Base-by-base conservation (phyloP, 176 grass and related monocot genomes). In the Oryza longistaminata region DNA sequence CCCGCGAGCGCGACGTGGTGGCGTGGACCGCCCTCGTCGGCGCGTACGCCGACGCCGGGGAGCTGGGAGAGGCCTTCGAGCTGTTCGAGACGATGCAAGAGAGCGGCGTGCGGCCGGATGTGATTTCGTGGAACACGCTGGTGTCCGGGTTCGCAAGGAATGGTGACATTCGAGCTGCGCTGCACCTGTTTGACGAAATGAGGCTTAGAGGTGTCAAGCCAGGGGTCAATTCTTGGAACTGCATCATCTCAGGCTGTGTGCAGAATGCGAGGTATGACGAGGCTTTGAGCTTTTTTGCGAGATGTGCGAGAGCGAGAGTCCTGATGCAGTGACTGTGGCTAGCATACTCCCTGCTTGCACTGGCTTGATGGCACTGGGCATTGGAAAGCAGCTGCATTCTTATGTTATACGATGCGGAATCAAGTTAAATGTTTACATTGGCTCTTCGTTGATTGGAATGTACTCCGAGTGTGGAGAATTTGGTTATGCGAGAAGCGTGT, bases 291-390 rank as follows among this genome's bases (percentile, higher is more conserved):
- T 88, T 81, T 94, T 94, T 46, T 70, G 31, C n/a, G 83, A 78
- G 40, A 94, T 94, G 92, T 91, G 83, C 74, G 52, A 80, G 52
- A 82, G 58, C 19, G 72, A 87, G 76, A 91, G 45, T 67, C 92
- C 88, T 21, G 85, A 94, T 48, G 81, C 55, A 0, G 86, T 94
- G 9, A 94, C 92, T 16, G 34, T 94, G 31, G 88, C 92, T 34
- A 94, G 92, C 49, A 81, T 94, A 84, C 88, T 94, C 68, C 83
- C 92, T 73, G 92, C 83, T 55, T 94, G 92, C 68, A 82, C 88
- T 22, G 66, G 80, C 25, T 73, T 94, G 71, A 72, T 72, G 62
- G 75, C 39, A 6, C 73, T 91, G 74, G 71, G 82, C n/a, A 44
- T 91, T 42, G 92, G 92, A 48, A 88, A 84, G 86, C 88, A 91